phyloP scores from a whole-genome alignment of 805 yeast species.

The Priceomyces melissophilus region DNA sequence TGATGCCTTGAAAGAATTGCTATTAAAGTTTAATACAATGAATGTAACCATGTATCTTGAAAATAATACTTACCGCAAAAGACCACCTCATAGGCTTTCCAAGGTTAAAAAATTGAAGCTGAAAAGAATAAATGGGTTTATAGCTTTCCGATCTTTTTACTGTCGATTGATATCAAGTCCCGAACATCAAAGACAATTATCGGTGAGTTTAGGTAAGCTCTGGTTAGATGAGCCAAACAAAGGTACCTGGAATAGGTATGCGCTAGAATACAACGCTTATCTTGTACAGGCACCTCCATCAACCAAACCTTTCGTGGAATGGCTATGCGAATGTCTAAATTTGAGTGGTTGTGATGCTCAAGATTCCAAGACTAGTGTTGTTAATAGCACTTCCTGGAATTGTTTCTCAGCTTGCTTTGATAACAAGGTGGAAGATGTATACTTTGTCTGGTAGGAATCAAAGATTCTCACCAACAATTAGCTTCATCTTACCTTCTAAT shows the following conservation, averaged over 20 bases:
- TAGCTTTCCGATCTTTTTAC: slow-evolving; percentile 29
- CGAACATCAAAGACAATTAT: slow-evolving; percentile 20
- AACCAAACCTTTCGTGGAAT: slow-evolving; percentile 13
- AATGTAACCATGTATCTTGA: slow-evolving; percentile 1
- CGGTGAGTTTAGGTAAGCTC: slow-evolving; percentile 18
- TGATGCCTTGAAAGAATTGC: slow-evolving; percentile 6
- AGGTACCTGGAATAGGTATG: slow-evolving; percentile 27
- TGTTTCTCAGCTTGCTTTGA: slow-evolving; percentile 5
- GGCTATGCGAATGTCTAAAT: slow-evolving; percentile 16
- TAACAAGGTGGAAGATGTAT: slow-evolving; percentile 9
- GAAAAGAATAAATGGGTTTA: slow-evolving; percentile 24
- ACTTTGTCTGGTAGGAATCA: slow-evolving; percentile 5
- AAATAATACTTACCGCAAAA: slow-evolving; percentile 1
- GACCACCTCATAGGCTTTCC: neutral
- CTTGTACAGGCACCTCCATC: neutral
- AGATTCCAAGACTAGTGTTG: slow-evolving; percentile 3
- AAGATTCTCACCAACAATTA: no score
- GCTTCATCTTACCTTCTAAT: no score
- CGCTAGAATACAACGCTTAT: slow-evolving; percentile 22
- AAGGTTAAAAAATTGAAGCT: slow-evolving; percentile 2
- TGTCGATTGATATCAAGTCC: slow-evolving; percentile 18
- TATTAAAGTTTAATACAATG: slow-evolving; percentile 8
- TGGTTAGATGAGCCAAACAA: slow-evolving; percentile 26
- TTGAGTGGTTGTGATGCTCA: slow-evolving; percentile 1
- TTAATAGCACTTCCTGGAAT: slow-evolving; percentile 6